Base-by-base conservation (phyloP, 768 basidiomycete genomes). In the Tulasnella sp. region DNA sequence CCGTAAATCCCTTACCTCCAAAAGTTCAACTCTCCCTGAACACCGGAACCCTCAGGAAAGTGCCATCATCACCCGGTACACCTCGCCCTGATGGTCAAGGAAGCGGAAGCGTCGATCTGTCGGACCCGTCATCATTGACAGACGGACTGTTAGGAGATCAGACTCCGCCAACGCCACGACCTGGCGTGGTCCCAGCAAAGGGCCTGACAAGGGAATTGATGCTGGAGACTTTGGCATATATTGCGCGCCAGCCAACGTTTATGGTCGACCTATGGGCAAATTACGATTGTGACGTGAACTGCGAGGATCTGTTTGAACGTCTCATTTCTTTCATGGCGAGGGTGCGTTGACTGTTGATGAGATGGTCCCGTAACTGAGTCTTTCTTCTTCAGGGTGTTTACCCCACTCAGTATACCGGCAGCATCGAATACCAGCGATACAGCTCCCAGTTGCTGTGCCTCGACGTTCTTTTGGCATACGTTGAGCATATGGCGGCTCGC, bases 211-310 rank as follows among this genome's bases (percentile, higher is more conserved):
- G 95, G 32, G 94, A 97, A 82, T 85, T 99, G 77, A 91, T 99
- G 82, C 86, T 99, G 78, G 97, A 98, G 84, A 93, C 93, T 5
- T 85, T 99, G 35, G 89, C 88, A 75, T 92, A 93, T 75, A 89
- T 96, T 67, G 91, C 93, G 20, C 87, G 92, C 3, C 90, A 93
- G 81, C 90, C 93, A 2, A 93, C 91, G 82, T 96, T 97, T 86
- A 95, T 98, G 93, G 94, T 97, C 70, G 95, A 99, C 82, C 86
- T 98, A 18, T 99, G 95, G 86, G 88, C 91, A 76, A 99, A 99
- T 83, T 99, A 98, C 84, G 98, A 99, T 83, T 98, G 96, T 82
- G 95, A 98, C 82, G 90, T 93, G 80, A 97, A 98, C 82, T 95
- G 94, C 83, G 98, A 99, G 85, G 97, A 99, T 83, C 85, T 99